Conservation (phyloP, 2,329 filamentous ascomycete genomes). For the Neonectria punicea region DNA sequence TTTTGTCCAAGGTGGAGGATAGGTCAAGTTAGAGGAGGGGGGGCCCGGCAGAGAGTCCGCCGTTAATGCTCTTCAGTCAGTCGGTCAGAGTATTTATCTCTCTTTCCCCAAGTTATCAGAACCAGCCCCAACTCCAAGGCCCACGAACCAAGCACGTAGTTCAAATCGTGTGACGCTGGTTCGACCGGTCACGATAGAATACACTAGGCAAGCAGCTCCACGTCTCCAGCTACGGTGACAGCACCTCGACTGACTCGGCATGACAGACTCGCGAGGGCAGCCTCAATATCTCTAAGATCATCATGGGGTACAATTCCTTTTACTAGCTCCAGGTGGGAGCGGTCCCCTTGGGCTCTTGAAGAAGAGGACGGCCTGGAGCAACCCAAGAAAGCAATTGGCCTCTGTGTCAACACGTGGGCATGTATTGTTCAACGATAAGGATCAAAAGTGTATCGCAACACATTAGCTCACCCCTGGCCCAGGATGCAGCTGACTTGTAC, state of each 20-base stretch:
- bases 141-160: background rate
- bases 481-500: slow-evolving; percentile 60
- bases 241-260: slow-evolving; percentile 20
- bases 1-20: slow-evolving; percentile 3
- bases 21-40: background rate
- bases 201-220: slow-evolving; percentile 27
- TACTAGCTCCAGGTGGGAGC: slow-evolving; percentile 47
- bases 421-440: slow-evolving; percentile 39
- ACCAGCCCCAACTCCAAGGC: too few species aligned
- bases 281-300: slow-evolving; percentile 54
- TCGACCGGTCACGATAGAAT: slow-evolving; percentile 30
- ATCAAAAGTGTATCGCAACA: background rate
- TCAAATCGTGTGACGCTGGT: slow-evolving; percentile 4
- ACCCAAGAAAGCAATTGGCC: slow-evolving; percentile 71
- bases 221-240: slow-evolving; percentile 6
- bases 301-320: slow-evolving; percentile 49
- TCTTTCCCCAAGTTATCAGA: background rate
- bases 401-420: slow-evolving; percentile 68
- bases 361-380: slow-evolving; percentile 60
- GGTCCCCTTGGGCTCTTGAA: slow-evolving; percentile 39
- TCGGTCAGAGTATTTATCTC: background rate
- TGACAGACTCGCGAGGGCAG: slow-evolving; percentile 50
- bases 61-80: background rate
- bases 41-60: background rate
- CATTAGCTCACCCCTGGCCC: slow-evolving; percentile 43